phyloP scores from a whole-genome alignment of 2,329 filamentous ascomycete genomes.

The Diaporthe sp. region DNA sequence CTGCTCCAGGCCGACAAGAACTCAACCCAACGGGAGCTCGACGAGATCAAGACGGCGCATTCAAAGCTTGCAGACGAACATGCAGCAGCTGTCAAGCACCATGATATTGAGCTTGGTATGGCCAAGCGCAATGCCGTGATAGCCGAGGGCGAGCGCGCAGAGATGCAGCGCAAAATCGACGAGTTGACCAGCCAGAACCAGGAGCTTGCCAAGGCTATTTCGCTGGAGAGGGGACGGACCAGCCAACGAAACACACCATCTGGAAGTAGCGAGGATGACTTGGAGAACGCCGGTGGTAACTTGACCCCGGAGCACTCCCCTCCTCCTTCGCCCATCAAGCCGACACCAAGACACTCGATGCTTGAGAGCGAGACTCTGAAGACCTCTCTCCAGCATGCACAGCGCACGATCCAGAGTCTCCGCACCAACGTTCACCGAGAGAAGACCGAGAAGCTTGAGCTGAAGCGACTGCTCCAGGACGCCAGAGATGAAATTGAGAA shows the following conservation, averaged over 20 bases:
- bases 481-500: conserved; percentile 91
- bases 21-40: conserved; percentile 83
- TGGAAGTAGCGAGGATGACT: conserved; percentile 69
- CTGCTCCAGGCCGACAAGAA: conserved; percentile 79
- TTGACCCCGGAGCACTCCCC: conserved; percentile 90
- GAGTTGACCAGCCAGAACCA: conserved; percentile 90
- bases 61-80: conserved; percentile 86
- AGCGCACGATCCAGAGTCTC: conserved; percentile 95
- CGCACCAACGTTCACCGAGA: conserved; percentile 96
- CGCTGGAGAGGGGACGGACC: conserved; percentile 75
- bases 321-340: conserved; percentile 89
- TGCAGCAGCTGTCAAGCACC: conserved; percentile 78
- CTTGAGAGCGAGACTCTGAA: conserved; percentile 97
- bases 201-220: conserved; percentile 86
- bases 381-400: conserved; percentile 92
- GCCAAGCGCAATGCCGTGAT: conserved; percentile 83
- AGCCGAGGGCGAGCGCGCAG: conserved; percentile 81
- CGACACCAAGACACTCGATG: conserved; percentile 88
- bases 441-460: conserved; percentile 97
- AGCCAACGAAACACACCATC: conserved; percentile 72
- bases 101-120: conserved; percentile 88
- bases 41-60: conserved; percentile 86
- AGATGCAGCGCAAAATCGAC: conserved; percentile 85
- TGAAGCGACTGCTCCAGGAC: conserved; percentile 95
- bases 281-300: conserved; percentile 74